Percentiles rank a stretch among this genome's conserved stretches.
phyloP scores from a whole-genome alignment of 768 basidiomycete genomes.

The Leccinum broughii region DNA sequence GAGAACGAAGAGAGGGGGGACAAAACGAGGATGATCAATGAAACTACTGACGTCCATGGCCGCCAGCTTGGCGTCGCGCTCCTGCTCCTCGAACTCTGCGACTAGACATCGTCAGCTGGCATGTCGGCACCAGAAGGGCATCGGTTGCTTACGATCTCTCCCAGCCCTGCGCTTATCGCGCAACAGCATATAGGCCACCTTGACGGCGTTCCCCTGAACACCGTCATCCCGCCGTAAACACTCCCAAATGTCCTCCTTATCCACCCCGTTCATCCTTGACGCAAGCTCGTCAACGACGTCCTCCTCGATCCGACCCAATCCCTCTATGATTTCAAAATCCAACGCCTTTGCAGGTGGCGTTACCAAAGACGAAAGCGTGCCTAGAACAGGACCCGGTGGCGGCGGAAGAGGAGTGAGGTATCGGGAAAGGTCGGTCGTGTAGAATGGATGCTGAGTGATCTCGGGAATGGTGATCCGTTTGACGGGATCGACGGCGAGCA shows the following conservation, averaged over 20 bases:
- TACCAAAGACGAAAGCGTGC: constrained; percentile 71
- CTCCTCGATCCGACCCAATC: constrained; percentile 89
- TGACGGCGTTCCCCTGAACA: constrained; percentile 86
- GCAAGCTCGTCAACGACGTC: constrained; percentile 85
- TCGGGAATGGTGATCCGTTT: constrained; percentile 93
- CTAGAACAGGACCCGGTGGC: constrained; percentile 73
- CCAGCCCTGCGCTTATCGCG: constrained; percentile 85
- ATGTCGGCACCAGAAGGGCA: background rate
- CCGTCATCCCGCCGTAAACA: constrained; percentile 83
- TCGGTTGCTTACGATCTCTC: constrained; percentile 68
- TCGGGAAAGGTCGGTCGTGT: constrained; percentile 77
- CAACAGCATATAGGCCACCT: constrained; percentile 93
- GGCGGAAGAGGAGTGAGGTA: constrained; percentile 87
- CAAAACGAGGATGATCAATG: background rate
- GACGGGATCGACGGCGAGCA: constrained; percentile 94
- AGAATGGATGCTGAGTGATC: constrained; percentile 90
- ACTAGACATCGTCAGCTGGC: constrained; percentile 43
- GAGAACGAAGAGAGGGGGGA: background rate
- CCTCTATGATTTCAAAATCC: constrained; percentile 87
- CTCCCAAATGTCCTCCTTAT: constrained; percentile 85
- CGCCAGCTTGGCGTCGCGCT: constrained; percentile 77
- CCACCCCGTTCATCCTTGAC: constrained; percentile 67
- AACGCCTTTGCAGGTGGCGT: constrained; percentile 57
- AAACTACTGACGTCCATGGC: constrained; percentile 69
- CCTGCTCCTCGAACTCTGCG: constrained; percentile 80